Evolutionary conservation across 257 asterid genomes (phyloP), one percentile per base, ranked within the genome.

Genomic region (Ligustrum vulgare): DNA sequence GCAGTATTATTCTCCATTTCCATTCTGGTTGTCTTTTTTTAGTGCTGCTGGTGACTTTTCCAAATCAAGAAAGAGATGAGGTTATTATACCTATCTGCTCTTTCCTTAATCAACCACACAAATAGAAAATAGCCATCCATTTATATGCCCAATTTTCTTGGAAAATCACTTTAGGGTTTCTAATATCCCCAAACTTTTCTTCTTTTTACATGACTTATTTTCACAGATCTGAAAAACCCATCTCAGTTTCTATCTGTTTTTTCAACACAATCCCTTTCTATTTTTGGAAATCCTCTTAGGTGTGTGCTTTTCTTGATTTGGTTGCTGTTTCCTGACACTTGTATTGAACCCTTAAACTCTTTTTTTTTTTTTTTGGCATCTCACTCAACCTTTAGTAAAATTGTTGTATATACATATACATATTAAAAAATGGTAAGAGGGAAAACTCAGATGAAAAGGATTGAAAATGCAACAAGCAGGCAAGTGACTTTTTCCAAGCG

Each of bases 401-500:
- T 45, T 20, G 2, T 25, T 47, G 65, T 5, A 71, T 0, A 51
- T 5, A 69, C 18, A 77, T 2, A 33, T 2, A 63, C 10, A 77
- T 45, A 60, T 36, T 16, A 11, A 74, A 33, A 54, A 37, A 88
- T 88, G 93, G 93, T 86, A 82, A 84, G 93, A 45, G 93, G 93
- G 49, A 88, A 88, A 69, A 86, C 86, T 39, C 71, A 86, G 84
- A 23, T 86, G 86, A 88, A 84, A 75, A 84, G 93, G 78, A 84
- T 88, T 10, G 91, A 88, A 66, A 88, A 88, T 72, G 76, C 84
- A 28, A 86, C 88, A 10, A 88, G 83, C n/a, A 77, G 93, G 51
- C 93, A 86, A 71, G 93, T 88, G 41, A 88, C 91, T 1, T 88
- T 88, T 77, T 88, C 91, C 0, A 89, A 89, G 88, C 75, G 91